These are phyloP conservation scores for Cronartium ribicola DNA, from an alignment of 1,284 basidiomycete genomes.

Conservation along the genomic window DNA sequence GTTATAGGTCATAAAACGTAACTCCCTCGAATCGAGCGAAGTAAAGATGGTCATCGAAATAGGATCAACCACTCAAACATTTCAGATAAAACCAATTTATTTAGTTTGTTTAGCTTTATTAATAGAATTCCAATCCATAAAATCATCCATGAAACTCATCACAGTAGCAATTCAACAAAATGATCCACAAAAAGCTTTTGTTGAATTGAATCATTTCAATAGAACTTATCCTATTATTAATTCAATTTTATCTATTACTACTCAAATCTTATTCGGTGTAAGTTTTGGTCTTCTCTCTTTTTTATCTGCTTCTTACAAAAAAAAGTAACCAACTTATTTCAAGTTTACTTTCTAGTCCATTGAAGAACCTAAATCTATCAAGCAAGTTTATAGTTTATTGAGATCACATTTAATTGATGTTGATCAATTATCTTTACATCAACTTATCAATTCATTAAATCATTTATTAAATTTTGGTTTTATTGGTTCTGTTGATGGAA, in stretches of 20 bases:
- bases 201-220: background rate
- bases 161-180: background rate
- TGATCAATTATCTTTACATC: constrained; percentile 8
- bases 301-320: background rate
- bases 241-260: constrained; percentile 2
- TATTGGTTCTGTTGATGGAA: background rate
- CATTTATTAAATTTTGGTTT: constrained; percentile 3
- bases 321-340: background rate
- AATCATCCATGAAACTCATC: background rate
- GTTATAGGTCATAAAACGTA: too few species aligned
- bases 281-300: background rate
- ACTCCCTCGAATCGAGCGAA: too few species aligned
- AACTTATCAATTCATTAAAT: constrained; percentile 7
- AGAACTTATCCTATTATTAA: background rate
- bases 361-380: constrained; percentile 5
- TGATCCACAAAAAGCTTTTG: background rate
- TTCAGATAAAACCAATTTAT: too few species aligned
- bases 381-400: background rate
- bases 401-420: background rate
- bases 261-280: constrained; percentile 2
- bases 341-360: background rate
- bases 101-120: background rate
- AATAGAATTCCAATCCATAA: constrained; percentile 17
- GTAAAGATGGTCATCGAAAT: too few species aligned
- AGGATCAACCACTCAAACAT: too few species aligned